Base-by-base conservation (phyloP, 2,329 filamentous ascomycete genomes). In the Hymenoscyphus occultus region DNA sequence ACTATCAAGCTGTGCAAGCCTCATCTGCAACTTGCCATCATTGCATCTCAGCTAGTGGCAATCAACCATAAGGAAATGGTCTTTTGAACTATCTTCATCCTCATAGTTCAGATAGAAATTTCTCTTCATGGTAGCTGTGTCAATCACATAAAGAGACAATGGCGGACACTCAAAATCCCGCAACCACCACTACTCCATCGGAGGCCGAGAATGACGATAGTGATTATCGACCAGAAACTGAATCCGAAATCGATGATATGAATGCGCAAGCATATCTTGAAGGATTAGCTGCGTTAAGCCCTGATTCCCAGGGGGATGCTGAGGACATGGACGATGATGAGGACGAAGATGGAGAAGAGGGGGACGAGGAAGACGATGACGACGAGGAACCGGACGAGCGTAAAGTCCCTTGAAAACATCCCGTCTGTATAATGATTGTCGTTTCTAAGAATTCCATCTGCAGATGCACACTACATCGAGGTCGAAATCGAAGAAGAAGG, bases 401-500 rank as follows among this genome's bases (percentile, higher is more conserved):
- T 54, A 59, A 59, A 39, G 51, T 10, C 22, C 31, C 45, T 51
- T 12, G 45, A 51, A 28, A 51, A 22, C 19, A 6, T 51, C 14
- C n/a, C 45, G 10, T 19, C 19, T 22, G n/a, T 35, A 35, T 35
- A 35, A 7, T 35, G 5, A 7, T 35, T n/a, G 45, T 13, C 19
- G 7, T 51, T 28, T 51, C 45, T 51, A 51, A 51, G 19, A 51
- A 51, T 22, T 12, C 19, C 19, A 51, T 59, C 39, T 48, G 35
- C 48, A 60, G 56, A 16, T 14, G 19, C 60, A 40, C 31, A 39
- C 16, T 59, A 77, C 19, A 67, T 72, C 14, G 73, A 73, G 28
- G 74, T 73, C 19, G 72, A 72, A 16, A 72, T 74, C 6, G 67
- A 80, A 16, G 75, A 51, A 19, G 45, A 48, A 19, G 77, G 79